These are phyloP conservation scores for Iberis amara DNA, from an alignment of 441 rosid species.

Conservation along the genomic window DNA sequence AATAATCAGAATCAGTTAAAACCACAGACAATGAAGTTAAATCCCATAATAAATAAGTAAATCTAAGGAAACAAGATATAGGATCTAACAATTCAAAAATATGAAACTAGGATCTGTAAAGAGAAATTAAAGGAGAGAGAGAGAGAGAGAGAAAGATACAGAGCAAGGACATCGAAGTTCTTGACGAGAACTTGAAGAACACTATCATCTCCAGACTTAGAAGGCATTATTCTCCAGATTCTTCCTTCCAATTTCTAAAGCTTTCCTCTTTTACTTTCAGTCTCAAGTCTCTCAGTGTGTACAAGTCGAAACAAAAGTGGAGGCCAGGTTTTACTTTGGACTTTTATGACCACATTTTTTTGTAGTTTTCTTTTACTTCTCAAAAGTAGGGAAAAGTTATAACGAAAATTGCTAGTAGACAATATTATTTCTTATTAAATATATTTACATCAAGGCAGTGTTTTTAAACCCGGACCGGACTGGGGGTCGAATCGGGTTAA, in stretches of 20 bases:
- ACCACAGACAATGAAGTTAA: conserved; percentile 21
- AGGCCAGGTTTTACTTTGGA: conserved; percentile 31
- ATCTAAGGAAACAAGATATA: conserved; percentile 2
- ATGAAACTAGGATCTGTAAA: conserved; percentile 12
- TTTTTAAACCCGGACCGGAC: too few relatives aligned
- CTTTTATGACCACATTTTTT: conserved; percentile 25
- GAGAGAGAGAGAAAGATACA: conserved; percentile 34
- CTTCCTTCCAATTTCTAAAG: not conserved
- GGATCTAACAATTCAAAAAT: not conserved
- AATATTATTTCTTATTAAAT: not conserved
- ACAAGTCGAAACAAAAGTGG: conserved; percentile 21
- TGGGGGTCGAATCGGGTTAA: too few relatives aligned
- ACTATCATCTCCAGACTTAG: conserved; percentile 37
- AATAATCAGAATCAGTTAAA: too few relatives aligned
- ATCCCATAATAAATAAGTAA: not conserved
- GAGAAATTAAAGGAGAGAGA: not conserved
- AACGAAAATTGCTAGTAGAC: not conserved
- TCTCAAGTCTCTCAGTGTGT: conserved; percentile 6
- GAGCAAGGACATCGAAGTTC: conserved; percentile 91
- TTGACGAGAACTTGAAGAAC: conserved; percentile 69
- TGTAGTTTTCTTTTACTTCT: not conserved
- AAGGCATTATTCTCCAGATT: conserved; percentile 30
- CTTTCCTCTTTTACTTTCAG: not conserved
- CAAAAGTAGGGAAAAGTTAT: not conserved
- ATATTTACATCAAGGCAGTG: too few relatives aligned